Percentiles rank a stretch among this genome's conserved stretches.
Conservation (phyloP, 2,329 filamentous ascomycete species). For the Trichoderma brevicompactum region DNA sequence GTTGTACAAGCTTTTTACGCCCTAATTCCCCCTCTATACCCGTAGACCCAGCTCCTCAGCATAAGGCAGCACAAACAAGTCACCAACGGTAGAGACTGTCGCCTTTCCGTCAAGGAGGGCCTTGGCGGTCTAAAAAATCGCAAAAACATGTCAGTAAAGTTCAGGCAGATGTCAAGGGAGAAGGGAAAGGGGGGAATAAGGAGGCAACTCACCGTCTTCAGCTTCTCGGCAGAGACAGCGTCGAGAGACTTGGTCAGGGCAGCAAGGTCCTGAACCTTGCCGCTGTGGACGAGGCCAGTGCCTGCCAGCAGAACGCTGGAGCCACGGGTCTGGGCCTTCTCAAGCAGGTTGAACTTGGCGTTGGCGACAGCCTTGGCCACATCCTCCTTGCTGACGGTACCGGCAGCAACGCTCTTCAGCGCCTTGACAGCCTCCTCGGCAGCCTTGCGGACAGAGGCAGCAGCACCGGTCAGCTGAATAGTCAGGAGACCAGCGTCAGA, state of each 20-base stretch:
- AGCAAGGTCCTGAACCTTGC: slow-evolving; percentile 82
- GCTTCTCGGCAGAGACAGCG: slow-evolving; percentile 77
- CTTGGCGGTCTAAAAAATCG: slow-evolving; percentile 73
- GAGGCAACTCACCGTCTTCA: slow-evolving; percentile 74
- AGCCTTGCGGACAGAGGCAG: slow-evolving; percentile 71
- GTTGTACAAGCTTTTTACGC: slow-evolving; percentile 48
- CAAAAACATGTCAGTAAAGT: background rate
- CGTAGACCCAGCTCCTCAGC: slow-evolving; percentile 92
- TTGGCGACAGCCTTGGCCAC: slow-evolving; percentile 89
- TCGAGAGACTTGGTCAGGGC: slow-evolving; percentile 79
- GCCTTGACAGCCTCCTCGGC: slow-evolving; percentile 78
- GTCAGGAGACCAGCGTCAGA: slow-evolving; percentile 92
- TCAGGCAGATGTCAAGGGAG: background rate
- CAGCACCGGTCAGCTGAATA: slow-evolving; percentile 77
- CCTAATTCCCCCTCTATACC: slow-evolving; percentile 67
- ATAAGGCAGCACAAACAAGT: slow-evolving; percentile 87
- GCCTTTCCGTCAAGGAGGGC: slow-evolving; percentile 86
- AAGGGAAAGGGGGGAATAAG: no score
- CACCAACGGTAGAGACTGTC: slow-evolving; percentile 85
- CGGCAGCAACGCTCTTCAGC: slow-evolving; percentile 78
- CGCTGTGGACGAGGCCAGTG: slow-evolving; percentile 77
- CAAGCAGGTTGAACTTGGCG: slow-evolving; percentile 90
- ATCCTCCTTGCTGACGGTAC: slow-evolving; percentile 79
- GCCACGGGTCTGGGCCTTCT: slow-evolving; percentile 76
- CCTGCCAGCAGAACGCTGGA: slow-evolving; percentile 83